Evolutionary conservation across 2,329 filamentous ascomycete species (phyloP), one percentile per base, ranked within the genome.

Genomic region (Chaetomium olivaceum): DNA sequence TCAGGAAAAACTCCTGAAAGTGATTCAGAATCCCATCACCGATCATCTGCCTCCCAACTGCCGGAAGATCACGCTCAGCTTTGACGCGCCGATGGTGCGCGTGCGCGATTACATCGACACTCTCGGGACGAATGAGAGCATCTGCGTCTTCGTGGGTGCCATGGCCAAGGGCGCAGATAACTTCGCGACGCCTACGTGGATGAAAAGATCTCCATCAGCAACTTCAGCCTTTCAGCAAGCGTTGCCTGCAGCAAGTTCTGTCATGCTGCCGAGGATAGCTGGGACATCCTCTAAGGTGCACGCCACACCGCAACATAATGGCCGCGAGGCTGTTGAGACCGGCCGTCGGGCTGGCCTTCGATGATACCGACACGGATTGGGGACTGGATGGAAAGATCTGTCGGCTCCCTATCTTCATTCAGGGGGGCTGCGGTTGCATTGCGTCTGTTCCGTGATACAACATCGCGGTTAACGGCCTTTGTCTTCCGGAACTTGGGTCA

Each of bases 231-330:
- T 69, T 97, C 92, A 75, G 95, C 95, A 68, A 98, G 94, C 82
- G 95, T 99, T 68, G 94, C 95, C 52, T 99, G 95, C 85, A 97
- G 94, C 87, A 99, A 98, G 80, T 98, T 99, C 83, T 98, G 95
- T 80, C 95, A 99, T 79, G 95, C 94, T 50, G 94, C 93, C 52
- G 95, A 99, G 80, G 95, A 99, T 78, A 90, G 90, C 43, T 99
- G 95, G 95, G 89, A 92, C 76, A 91, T 99, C 72, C 86, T 97
- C 74, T 99, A 88, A 84, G 55, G 27, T n/a, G 54, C 16, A 21
- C 33, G n/a, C 36, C 25, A 50, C 46, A n/a, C 11, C n/a, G n/a
- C 57, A 63, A 39, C 19, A 39, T 54, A 29, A 50, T 21, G 9
- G 48, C n/a, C 23, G 25, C 56, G 23, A 46, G 23, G 55, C 21